A percentile compares a stretch with the other conserved stretches of the same genome.
Evolutionary conservation across 345 rosid genomes (phyloP).

Genomic region (Eucalyptus albens): DNA sequence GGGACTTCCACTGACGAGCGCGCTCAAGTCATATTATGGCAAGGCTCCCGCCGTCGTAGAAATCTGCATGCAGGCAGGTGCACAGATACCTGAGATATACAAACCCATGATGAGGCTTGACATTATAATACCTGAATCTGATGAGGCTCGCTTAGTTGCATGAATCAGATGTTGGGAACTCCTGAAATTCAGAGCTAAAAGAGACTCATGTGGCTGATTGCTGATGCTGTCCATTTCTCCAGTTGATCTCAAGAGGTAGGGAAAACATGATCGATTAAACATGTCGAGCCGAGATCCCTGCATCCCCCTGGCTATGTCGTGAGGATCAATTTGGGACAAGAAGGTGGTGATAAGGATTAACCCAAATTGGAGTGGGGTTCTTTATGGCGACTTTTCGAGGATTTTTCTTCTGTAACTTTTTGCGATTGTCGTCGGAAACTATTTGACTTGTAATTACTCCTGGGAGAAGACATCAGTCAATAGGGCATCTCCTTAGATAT

Average conservation of each 20-base stretch:
- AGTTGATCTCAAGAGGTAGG: neutral
- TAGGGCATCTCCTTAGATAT: neutral
- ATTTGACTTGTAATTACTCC: neutral
- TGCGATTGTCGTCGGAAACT: fast-evolving
- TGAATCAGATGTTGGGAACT: neutral
- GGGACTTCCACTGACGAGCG: slow-evolving; percentile 47
- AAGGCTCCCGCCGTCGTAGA: slow-evolving; percentile 81
- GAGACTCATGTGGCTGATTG: neutral
- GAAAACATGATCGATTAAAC: neutral
- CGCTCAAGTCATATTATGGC: slow-evolving; percentile 70
- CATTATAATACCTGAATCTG: slow-evolving; percentile 63
- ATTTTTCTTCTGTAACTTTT: neutral
- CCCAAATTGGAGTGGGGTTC: neutral
- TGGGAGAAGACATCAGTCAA: neutral
- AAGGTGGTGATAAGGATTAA: neutral
- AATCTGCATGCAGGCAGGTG: slow-evolving; percentile 74
- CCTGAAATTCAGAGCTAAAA: neutral
- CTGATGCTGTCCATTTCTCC: neutral
- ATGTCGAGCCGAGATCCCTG: neutral
- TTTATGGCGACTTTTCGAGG: neutral
- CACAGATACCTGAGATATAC: slow-evolving; percentile 42
- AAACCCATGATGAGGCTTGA: slow-evolving; percentile 97
- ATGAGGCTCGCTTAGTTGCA: slow-evolving; percentile 58
- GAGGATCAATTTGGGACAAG: neutral
- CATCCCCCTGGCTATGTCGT: neutral